Evolutionary conservation across 148 eudicot genomes (phyloP).

Genomic region (Cornus kousa): DNA sequence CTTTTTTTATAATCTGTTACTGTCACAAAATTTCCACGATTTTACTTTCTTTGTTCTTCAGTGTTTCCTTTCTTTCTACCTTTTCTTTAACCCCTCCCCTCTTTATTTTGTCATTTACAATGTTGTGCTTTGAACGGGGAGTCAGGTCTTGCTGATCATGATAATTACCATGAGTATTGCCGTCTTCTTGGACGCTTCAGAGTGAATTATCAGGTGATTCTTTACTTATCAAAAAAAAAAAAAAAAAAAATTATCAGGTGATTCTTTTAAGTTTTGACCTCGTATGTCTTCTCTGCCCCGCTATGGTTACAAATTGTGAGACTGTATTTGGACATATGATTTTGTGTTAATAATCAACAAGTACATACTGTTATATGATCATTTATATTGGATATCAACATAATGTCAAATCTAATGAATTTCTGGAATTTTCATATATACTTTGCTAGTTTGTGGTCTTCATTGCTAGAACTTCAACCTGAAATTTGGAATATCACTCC

Average conservation of each 20-base stretch:
- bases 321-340: neutral
- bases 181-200: conserved; percentile 94
- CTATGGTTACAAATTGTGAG: neutral
- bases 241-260: conserved; percentile 95
- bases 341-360: neutral
- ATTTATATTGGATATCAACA: neutral
- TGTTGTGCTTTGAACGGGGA: neutral
- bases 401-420: neutral
- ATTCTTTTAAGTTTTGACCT: neutral
- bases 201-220: conserved; percentile 74
- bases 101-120: neutral
- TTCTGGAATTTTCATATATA: neutral
- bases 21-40: neutral
- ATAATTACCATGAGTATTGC: conserved; percentile 92
- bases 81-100: neutral
- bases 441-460: too few relatives aligned
- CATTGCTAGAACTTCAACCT: too few relatives aligned
- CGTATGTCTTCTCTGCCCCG: neutral
- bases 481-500: too few relatives aligned
- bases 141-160: conserved; percentile 91
- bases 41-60: neutral
- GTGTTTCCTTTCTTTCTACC: neutral
- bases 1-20: neutral
- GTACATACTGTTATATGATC: neutral
- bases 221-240: too few relatives aligned